Evolutionary conservation across 768 basidiomycete genomes (phyloP).

Genomic region (Crepidotus variabilis): DNA sequence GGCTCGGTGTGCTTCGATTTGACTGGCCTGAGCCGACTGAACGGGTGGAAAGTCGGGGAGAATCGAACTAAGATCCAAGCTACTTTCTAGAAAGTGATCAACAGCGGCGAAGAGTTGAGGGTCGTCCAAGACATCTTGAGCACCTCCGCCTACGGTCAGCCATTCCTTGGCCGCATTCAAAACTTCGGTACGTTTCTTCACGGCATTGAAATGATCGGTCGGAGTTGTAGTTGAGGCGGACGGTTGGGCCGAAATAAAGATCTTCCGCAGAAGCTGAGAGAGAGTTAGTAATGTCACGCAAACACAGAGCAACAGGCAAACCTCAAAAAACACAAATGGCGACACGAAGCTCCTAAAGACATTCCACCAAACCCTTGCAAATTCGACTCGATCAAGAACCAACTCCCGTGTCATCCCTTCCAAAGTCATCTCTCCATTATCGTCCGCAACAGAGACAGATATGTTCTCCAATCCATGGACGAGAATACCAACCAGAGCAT

Average conservation of each 20-base stretch:
- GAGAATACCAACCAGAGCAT: constrained; percentile 68
- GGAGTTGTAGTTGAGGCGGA: constrained; percentile 36
- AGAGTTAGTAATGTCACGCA: constrained; percentile 4
- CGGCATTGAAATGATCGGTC: constrained; percentile 45
- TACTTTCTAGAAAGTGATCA: constrained; percentile 53
- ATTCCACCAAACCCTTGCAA: constrained; percentile 78
- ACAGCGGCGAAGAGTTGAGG: constrained; percentile 56
- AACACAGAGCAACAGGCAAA: constrained; percentile 25
- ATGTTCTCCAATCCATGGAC: constrained; percentile 76
- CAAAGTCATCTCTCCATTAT: constrained; percentile 82
- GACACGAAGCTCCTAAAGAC: constrained; percentile 80
- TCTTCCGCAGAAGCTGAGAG: constrained; percentile 68
- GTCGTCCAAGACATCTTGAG: constrained; percentile 78
- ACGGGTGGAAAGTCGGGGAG: constrained; percentile 42
- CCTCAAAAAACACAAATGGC: constrained; percentile 83
- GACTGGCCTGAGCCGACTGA: constrained; percentile 39
- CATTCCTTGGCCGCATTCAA: constrained; percentile 67
- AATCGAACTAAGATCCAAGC: constrained; percentile 41
- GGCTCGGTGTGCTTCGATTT: constrained; percentile 38
- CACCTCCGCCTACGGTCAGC: constrained; percentile 69
- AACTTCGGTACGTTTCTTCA: constrained; percentile 56
- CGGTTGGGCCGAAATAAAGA: constrained; percentile 54
- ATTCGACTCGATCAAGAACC: constrained; percentile 69
- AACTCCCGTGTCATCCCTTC: constrained; percentile 73
- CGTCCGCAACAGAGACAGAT: constrained; percentile 78